A percentile compares a stretch with the other conserved stretches of the same genome.
phyloP scores from a whole-genome alignment of 768 basidiomycete genomes.

The Naganishia onofrii region DNA sequence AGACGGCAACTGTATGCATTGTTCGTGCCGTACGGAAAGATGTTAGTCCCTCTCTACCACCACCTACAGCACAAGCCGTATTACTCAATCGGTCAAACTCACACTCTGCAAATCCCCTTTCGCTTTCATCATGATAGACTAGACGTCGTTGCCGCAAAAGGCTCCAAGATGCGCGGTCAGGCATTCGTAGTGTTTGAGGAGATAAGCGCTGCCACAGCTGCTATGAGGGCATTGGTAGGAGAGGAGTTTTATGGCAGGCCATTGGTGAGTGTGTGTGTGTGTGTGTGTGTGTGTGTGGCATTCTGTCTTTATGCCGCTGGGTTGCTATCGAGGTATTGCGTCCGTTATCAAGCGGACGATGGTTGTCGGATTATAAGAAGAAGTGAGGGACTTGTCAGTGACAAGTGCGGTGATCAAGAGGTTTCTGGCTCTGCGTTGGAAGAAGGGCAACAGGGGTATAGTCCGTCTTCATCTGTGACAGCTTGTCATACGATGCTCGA shows the following conservation, averaged over 20 bases:
- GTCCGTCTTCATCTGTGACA: no score
- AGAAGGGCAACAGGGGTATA: no score
- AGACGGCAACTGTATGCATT: conserved; percentile 76
- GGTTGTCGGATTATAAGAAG: no score
- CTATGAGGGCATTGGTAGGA: conserved; percentile 87
- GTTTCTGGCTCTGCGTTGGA: no score
- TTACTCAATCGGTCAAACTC: neutral
- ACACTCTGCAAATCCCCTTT: neutral
- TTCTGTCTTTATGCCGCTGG: neutral
- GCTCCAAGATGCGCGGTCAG: conserved; percentile 81
- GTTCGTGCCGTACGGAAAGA: conserved; percentile 87
- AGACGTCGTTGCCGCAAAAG: conserved; percentile 87
- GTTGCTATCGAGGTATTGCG: no score
- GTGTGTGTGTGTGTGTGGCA: no score
- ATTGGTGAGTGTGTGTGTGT: conserved; percentile 61
- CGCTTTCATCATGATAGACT: conserved; percentile 53
- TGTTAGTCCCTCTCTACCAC: conserved; percentile 52
- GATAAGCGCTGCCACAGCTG: conserved; percentile 82
- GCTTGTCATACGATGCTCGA: no score
- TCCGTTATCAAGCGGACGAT: no score
- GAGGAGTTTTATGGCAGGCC: conserved; percentile 91
- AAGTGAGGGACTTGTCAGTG: no score
- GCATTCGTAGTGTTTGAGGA: conserved; percentile 95
- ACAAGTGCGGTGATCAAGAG: no score
- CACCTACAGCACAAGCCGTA: neutral